phyloP scores from a whole-genome alignment of 139 green algal species.

The Pleodorina starrii region DNA sequence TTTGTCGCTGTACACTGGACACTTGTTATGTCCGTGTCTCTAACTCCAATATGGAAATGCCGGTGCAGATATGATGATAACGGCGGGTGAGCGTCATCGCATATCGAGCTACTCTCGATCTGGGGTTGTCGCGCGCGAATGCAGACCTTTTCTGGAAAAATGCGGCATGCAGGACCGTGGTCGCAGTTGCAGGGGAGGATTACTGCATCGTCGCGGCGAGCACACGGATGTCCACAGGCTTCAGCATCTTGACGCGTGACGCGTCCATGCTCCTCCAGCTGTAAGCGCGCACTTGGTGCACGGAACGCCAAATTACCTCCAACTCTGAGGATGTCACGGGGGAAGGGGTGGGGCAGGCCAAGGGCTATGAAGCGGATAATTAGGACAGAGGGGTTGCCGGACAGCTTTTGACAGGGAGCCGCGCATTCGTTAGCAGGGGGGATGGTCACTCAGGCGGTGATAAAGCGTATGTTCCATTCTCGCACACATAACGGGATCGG shows the following conservation, averaged over 20 bases:
- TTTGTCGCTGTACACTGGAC: too few relatives aligned
- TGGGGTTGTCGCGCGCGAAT: not conserved
- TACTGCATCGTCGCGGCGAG: conserved; percentile 97
- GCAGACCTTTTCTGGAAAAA: conserved; percentile 47
- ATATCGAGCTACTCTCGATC: not conserved
- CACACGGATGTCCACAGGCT: conserved; percentile 97
- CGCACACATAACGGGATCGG: too few relatives aligned
- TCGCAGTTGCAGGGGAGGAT: conserved; percentile 95
- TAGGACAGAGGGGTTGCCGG: too few relatives aligned
- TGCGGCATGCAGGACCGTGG: conserved; percentile 81
- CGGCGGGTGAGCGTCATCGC: conserved; percentile 69
- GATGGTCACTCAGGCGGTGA: too few relatives aligned
- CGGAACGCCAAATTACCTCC: too few relatives aligned
- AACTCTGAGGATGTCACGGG: conserved; percentile 78
- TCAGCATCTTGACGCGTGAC: conserved; percentile 93
- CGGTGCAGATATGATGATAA: conserved; percentile 82
- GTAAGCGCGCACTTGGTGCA: too few relatives aligned
- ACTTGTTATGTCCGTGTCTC: too few relatives aligned
- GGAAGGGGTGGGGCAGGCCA: not conserved
- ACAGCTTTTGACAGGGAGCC: too few relatives aligned
- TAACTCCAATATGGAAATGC: too few relatives aligned
- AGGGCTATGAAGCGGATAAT: too few relatives aligned
- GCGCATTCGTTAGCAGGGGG: too few relatives aligned
- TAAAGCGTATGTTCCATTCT: too few relatives aligned
- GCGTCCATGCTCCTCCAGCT: conserved; percentile 86